Evolutionary conservation across 139 green algal genomes (phyloP).

Genomic region (Marvania coccoides): DNA sequence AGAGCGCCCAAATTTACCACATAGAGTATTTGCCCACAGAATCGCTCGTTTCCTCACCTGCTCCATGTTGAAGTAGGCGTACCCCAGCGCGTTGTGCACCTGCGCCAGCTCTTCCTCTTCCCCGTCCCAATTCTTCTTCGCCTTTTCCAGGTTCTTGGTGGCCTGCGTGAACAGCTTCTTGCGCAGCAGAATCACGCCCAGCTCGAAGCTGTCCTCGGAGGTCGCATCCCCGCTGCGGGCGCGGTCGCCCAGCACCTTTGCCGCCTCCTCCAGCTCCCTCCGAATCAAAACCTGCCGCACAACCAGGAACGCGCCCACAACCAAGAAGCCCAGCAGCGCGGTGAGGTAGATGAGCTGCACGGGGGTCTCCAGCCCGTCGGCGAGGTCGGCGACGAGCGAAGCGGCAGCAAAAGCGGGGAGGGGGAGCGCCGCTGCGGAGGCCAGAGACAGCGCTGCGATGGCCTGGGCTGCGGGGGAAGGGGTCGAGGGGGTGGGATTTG

Average conservation of each 20-base stretch:
- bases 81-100: constrained; percentile 97
- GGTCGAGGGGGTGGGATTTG: neutral
- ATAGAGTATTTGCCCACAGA: no score
- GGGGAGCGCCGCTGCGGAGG: neutral
- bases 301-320: constrained; percentile 82
- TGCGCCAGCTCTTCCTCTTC: constrained; percentile 86
- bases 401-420: neutral
- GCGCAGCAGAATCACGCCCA: constrained; percentile 90
- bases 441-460: neutral
- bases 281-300: constrained; percentile 87
- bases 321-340: constrained; percentile 79
- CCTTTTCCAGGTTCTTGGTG: constrained; percentile 86
- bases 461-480: neutral
- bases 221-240: constrained; percentile 75
- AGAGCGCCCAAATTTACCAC: no score
- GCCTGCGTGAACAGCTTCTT: constrained; percentile 96
- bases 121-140: constrained; percentile 86
- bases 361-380: constrained; percentile 73
- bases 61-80: constrained; percentile 85
- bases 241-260: constrained; percentile 91
- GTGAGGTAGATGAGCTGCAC: constrained; percentile 91
- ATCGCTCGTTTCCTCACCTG: constrained; percentile 32
- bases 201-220: constrained; percentile 95
- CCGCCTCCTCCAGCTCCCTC: constrained; percentile 89
- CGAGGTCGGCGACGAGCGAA: constrained; percentile 26